These are phyloP conservation scores for Termitomyces sp. DNA, from an alignment of 768 basidiomycete species.

Conservation along the genomic window DNA sequence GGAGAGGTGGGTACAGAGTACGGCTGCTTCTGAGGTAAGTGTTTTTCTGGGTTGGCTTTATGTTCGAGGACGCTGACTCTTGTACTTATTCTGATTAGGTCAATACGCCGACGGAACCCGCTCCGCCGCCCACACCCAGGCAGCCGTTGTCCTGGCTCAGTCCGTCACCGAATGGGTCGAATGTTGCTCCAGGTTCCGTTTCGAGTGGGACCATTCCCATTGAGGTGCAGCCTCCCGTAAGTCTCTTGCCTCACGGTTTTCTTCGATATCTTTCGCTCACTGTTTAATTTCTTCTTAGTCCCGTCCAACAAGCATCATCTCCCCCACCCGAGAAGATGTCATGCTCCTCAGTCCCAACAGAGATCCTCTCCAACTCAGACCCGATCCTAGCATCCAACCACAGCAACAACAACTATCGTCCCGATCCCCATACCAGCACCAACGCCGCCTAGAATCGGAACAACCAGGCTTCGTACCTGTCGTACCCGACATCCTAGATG, in stretches of 20 bases:
- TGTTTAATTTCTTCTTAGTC: background rate
- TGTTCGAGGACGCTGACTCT: background rate
- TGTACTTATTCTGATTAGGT: background rate
- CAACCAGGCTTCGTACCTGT: slow-evolving; percentile 18
- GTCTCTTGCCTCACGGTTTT: background rate
- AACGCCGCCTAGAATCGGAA: background rate
- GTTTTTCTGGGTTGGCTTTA: background rate
- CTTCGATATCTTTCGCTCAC: background rate
- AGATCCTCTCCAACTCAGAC: background rate
- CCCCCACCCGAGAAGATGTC: background rate
- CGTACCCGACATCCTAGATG: slow-evolving; percentile 10
- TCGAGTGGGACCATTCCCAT: slow-evolving; percentile 14
- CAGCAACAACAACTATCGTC: background rate
- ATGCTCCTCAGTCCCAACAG: slow-evolving; percentile 6
- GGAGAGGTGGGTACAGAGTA: slow-evolving; percentile 13
- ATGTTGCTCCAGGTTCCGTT: slow-evolving; percentile 1
- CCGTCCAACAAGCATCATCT: background rate
- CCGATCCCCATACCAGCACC: background rate
- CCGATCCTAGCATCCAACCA: background rate
- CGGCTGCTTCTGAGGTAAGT: slow-evolving; percentile 10
- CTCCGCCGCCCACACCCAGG: background rate
- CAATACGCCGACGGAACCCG: slow-evolving; percentile 7
- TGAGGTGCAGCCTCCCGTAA: slow-evolving; percentile 16
- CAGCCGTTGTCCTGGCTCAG: slow-evolving; percentile 4
- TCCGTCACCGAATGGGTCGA: slow-evolving; percentile 2